Evolutionary conservation across 352 stramenopile genomes (phyloP), one percentile per base, ranked within the genome.

Genomic region (Phytophthora pini): DNA sequence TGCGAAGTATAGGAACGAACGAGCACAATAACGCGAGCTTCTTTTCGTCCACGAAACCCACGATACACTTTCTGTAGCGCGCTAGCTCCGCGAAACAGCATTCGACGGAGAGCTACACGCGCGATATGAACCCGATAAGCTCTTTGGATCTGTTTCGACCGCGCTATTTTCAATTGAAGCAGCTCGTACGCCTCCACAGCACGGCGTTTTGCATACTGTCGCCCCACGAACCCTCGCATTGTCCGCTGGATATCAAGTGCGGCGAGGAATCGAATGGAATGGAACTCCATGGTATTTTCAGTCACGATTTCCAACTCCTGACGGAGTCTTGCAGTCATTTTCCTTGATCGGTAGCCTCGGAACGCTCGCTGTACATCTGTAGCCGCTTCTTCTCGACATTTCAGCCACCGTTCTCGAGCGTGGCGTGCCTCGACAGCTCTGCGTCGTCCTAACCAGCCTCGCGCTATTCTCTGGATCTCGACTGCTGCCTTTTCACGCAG

Each of bases 21-120:
- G 24, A 94, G 56, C 0, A 94, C 61, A 45, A 78, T 61, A 40
- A 11, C 9, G 2, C 75, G 54, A 7, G 79, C 84, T 20, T 56
- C 32, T 6, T 52, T 32, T 1, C 86, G 84, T 4, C 80, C 84
- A 0, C 56, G 9, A 51, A 77, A 80, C 1, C 84, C 86, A 29
- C 86, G 82, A 49, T 72, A 84, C 2, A 87, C 46, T 10, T 77
- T 70, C 55, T 94, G 84, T 10, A 94, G 24, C n/a, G 76, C 57
- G 0, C 57, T 79, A 3, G 82, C 70, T 17, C 78, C 72, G 1
- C 68, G 51, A 41, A 74, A 78, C 24, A 88, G 44, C 39, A 81
- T 74, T 2, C 61, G 65, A 0, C 36, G 39, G 1, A 93, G 64
- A 8, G 74, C 56, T 2, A 92, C 70, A 7, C 77, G 72, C 4